Conservation (phyloP, 768 basidiomycete species). For the Collybia mongolica region DNA sequence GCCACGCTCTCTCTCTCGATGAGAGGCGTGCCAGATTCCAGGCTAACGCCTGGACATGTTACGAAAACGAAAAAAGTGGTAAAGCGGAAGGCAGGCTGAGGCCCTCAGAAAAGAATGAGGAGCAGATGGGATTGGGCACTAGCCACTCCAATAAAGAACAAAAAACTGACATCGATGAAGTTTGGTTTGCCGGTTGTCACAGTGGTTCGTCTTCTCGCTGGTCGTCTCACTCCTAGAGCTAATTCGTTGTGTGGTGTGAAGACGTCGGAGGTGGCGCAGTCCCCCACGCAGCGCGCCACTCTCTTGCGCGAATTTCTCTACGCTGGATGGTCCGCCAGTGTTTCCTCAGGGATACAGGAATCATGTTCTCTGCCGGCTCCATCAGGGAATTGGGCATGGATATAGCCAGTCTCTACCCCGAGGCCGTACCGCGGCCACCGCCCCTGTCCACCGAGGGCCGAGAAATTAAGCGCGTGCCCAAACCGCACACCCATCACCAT, state of each 20-base stretch:
- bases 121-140: background rate
- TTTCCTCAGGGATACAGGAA: conserved; percentile 54
- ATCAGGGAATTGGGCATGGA: conserved; percentile 44
- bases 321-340: conserved; percentile 74
- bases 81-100: conserved; percentile 18
- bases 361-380: conserved; percentile 53
- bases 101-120: background rate
- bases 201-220: conserved; percentile 27
- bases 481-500: background rate
- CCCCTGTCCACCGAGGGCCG: conserved; percentile 18
- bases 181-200: conserved; percentile 65
- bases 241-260: conserved; percentile 9
- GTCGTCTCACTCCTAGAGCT: too few relatives aligned
- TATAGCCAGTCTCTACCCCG: conserved; percentile 33
- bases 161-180: conserved; percentile 51
- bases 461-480: background rate
- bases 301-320: conserved; percentile 51
- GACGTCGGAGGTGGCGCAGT: conserved; percentile 61
- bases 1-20: conserved; percentile 67
- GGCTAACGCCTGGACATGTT: conserved; percentile 46
- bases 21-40: conserved; percentile 62
- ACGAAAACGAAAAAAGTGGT: conserved; percentile 15
- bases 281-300: conserved; percentile 35
- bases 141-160: background rate
- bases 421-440: conserved; percentile 29